A percentile compares a stretch with the other conserved stretches of the same genome.
phyloP scores from a whole-genome alignment of 2,329 filamentous ascomycete species.

The Hawksworthiomyces lignivorus region DNA sequence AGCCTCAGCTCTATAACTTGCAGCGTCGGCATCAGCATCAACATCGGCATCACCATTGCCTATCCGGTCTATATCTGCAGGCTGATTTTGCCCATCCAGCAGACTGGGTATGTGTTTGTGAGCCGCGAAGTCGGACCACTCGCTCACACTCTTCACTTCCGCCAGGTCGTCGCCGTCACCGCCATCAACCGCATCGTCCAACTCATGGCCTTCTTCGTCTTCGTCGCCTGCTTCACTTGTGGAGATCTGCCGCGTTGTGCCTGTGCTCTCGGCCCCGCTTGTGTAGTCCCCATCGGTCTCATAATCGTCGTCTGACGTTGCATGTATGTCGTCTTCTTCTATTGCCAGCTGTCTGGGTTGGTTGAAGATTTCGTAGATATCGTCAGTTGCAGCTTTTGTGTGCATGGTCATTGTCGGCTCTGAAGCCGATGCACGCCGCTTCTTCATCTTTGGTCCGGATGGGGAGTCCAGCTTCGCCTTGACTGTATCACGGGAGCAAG shows the following conservation, averaged over 20 bases:
- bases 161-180: constrained; percentile 40
- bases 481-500: constrained; percentile 43
- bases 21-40: neutral
- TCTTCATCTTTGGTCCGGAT: constrained; percentile 72
- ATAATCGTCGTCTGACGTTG: constrained; percentile 40
- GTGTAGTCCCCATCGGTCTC: constrained; percentile 72
- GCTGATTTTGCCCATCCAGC: constrained; percentile 24
- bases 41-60: neutral
- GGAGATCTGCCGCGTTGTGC: constrained; percentile 54
- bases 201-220: constrained; percentile 40
- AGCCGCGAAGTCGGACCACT: constrained; percentile 83
- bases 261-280: constrained; percentile 77
- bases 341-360: constrained; percentile 54
- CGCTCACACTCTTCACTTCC: constrained; percentile 60
- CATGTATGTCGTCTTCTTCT: constrained; percentile 46
- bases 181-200: constrained; percentile 35
- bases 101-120: constrained; percentile 58
- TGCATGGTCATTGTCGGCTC: constrained; percentile 99
- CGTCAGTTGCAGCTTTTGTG: constrained; percentile 88
- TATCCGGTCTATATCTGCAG: too few species aligned
- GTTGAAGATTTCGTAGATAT: constrained; percentile 97
- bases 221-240: constrained; percentile 35
- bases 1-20: constrained; percentile 28
- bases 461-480: constrained; percentile 91
- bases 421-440: constrained; percentile 50